phyloP scores from a whole-genome alignment of 805 yeast species.

The Hanseniaspora nectarophila region DNA sequence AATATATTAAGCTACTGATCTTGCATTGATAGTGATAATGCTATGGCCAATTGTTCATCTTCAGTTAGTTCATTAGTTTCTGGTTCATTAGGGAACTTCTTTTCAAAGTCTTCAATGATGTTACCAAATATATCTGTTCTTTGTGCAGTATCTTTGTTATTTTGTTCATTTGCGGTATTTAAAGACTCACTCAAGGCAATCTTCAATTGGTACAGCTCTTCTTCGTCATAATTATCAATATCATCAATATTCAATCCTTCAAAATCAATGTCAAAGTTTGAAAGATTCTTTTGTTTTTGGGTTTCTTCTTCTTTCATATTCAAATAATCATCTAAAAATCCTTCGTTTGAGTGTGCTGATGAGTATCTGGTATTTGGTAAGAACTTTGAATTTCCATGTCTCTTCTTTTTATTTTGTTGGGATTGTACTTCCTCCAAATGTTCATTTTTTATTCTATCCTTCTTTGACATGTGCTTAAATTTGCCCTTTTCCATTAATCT shows the following conservation, averaged over 20 bases:
- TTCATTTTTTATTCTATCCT: slow-evolving; percentile 5
- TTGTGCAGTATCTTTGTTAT: background rate
- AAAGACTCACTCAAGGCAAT: slow-evolving; percentile 29
- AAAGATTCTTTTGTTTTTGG: slow-evolving; percentile 23
- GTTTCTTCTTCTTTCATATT: slow-evolving; percentile 17
- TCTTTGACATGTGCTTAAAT: slow-evolving; percentile 3
- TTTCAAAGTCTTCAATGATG: slow-evolving; percentile 4
- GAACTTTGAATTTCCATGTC: background rate
- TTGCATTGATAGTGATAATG: slow-evolving; percentile 27
- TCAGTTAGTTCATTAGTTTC: slow-evolving; percentile 6
- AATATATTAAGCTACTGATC: slow-evolving; percentile 19
- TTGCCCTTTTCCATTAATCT: slow-evolving; percentile 6
- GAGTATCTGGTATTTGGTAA: background rate
- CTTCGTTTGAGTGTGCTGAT: background rate
- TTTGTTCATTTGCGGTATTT: slow-evolving; percentile 12
- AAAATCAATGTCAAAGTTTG: slow-evolving; percentile 19
- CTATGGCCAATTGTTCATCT: slow-evolving; percentile 22
- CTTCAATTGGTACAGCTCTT: slow-evolving; percentile 26
- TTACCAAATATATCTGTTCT: slow-evolving; percentile 3
- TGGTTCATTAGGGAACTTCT: slow-evolving; percentile 6
- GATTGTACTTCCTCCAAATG: slow-evolving; percentile 7
- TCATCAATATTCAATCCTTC: slow-evolving; percentile 2
- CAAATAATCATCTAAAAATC: slow-evolving; percentile 18
- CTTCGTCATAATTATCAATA: slow-evolving; percentile 17
- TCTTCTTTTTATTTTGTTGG: background rate